Conservation (phyloP, 2,329 filamentous ascomycete genomes). For the Sarocladiaceae sp. region DNA sequence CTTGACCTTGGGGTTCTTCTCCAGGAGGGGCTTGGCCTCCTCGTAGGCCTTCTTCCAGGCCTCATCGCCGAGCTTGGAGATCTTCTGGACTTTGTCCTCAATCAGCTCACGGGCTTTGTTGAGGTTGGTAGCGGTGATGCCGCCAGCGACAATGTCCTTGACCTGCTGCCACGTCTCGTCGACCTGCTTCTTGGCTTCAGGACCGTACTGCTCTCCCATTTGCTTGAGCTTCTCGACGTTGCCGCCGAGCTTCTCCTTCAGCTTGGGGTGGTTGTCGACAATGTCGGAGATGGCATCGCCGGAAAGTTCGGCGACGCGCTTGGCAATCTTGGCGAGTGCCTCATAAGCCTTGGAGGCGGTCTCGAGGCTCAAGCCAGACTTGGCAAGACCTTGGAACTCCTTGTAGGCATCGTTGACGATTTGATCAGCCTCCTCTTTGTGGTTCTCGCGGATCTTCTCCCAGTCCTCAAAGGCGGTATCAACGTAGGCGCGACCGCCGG, state of each 20-base stretch:
- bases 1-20: slow-evolving; percentile 72
- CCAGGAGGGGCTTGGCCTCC: slow-evolving; percentile 63
- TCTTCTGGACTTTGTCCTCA: slow-evolving; percentile 61
- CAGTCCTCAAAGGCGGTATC: slow-evolving; percentile 65
- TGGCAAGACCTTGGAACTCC: slow-evolving; percentile 56
- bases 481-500: slow-evolving; percentile 62
- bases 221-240: slow-evolving; percentile 63
- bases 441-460: slow-evolving; percentile 60
- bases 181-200: slow-evolving; percentile 70
- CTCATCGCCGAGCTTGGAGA: slow-evolving; percentile 63
- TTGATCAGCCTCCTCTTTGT: slow-evolving; percentile 63
- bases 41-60: slow-evolving; percentile 67
- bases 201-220: slow-evolving; percentile 63
- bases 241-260: slow-evolving; percentile 66
- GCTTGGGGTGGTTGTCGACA: slow-evolving; percentile 64
- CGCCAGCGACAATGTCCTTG: slow-evolving; percentile 55
- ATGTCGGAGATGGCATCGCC: slow-evolving; percentile 59
- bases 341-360: slow-evolving; percentile 56
- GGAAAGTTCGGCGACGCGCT: slow-evolving; percentile 53
- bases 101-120: slow-evolving; percentile 56
- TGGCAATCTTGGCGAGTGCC: slow-evolving; percentile 55
- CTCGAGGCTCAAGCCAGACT: slow-evolving; percentile 54
- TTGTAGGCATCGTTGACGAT: slow-evolving; percentile 62
- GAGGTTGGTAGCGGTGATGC: slow-evolving; percentile 45
- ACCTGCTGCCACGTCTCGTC: slow-evolving; percentile 65